Conservation (phyloP, 2,329 filamentous ascomycete genomes). For the Paecilomyces niveus region DNA sequence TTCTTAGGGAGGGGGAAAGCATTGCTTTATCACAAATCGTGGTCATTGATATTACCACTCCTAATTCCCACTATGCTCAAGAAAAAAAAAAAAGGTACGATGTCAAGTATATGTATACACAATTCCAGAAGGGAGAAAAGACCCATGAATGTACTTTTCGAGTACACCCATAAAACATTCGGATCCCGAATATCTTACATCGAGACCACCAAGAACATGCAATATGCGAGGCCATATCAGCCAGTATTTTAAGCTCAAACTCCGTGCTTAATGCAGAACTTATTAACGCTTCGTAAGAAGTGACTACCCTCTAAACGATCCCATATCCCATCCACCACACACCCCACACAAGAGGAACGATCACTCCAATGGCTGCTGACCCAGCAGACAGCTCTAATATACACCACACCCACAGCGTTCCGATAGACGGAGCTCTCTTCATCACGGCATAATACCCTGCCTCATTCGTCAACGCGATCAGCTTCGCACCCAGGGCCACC, state of each 20-base stretch:
- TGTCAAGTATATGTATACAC: too few species aligned
- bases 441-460: conserved; percentile 80
- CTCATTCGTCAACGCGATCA: conserved; percentile 74
- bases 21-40: background rate
- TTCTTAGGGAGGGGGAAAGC: background rate
- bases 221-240: background rate
- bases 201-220: background rate
- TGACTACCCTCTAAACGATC: conserved; percentile 19
- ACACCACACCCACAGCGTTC: conserved; percentile 87
- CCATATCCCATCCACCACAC: conserved; percentile 49
- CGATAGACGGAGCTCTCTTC: conserved; percentile 84
- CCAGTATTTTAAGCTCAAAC: background rate
- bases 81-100: too few species aligned
- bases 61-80: too few species aligned
- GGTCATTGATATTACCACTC: too few species aligned
- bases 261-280: background rate
- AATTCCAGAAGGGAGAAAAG: too few species aligned
- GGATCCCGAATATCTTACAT: too few species aligned
- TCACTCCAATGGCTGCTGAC: conserved; percentile 53
- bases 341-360: conserved; percentile 45
- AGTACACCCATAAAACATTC: too few species aligned
- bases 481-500: conserved; percentile 58
- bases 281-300: background rate
- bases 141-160: too few species aligned
- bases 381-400: conserved; percentile 75